Base-by-base conservation (phyloP, 305 asterid genomes). In the Solanum hybrid region DNA sequence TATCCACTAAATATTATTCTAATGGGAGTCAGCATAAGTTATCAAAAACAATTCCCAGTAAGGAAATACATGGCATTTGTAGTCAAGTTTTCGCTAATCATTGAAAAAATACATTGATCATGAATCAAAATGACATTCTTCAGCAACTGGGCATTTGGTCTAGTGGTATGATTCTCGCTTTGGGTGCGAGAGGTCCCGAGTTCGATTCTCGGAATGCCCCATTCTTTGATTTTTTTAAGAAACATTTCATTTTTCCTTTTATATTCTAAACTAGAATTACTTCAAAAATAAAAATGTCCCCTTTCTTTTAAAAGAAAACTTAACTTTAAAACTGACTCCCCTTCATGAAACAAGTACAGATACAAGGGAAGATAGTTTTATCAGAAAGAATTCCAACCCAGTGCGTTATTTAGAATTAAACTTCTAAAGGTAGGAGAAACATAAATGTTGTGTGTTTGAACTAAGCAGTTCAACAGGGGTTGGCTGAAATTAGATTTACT, bases 101-200 rank as follows among this genome's bases (percentile, higher is more conserved):
- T 61, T 61, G 73, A 22, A 64, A 61, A 64, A 64, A 64, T 22
- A 22, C 73, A 64, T 64, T 64, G 73, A 64, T 64, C 73, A 64
- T 64, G 73, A 64, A 4, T 61, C 71, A 61, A 61, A 61, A 61
- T 61, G 73, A 64, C 73, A 64, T 22, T 22, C 73, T 22, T 22
- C 28, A 46, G 22, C 42, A 77, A 3, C 31, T 31, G 90, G 86
- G 90, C 86, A 88, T 88, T 88, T 88, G 90, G 90, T 88, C 90
- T 88, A 76, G 77, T 96, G 98, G 99, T 95, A 95, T 96, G 98
- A 96, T 96, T 94, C 98, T 97, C 96, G 97, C 97, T 96, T 97
- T 86, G 98, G 98, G 98, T 95, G 99, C 96, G 97, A 95, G 98
- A 95, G 98, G 98, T 96, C 97, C 97, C 93, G 96, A 97, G 97